Base-by-base conservation (phyloP, 495 filamentous ascomycete species). In the Penicillium ochrochloron region DNA sequence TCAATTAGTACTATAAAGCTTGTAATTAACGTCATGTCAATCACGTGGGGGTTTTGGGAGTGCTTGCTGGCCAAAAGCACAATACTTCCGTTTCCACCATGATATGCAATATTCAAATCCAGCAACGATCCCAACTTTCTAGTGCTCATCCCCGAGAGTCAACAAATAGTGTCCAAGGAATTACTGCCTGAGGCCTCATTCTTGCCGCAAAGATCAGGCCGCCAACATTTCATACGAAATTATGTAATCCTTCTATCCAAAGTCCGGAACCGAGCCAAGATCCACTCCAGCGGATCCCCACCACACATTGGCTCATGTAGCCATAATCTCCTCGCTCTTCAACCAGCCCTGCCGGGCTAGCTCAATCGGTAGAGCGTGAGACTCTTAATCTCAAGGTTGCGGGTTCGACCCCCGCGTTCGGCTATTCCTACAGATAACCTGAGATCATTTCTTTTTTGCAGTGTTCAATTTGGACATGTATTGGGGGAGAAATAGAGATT, bases 301-400 rank as follows among this genome's bases (percentile, higher is more conserved):
- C 46, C 14, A n/a, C 31, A 35, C 9, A 19, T 11, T 15, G 17
- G 0, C 3, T 56, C 10, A 23, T 56, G 19, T 21, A 35, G 17
- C 33, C 29, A 56, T 23, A 56, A 37, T 1, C n/a, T 33, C 0
- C 2, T 0, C n/a, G 2, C 2, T 35, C 17, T 64, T 39, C 53
- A 70, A 71, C 66, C 69, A 65, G 60, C 78, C 76, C 55, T 75
- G 77, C 77, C 77, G 70, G 75, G 86, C 85, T 90, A 90, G 87
- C 87, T 90, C 88, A 90, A 89, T 90, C 87, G 87, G 87, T 88
- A 89, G 88, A 90, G 88, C 88, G 88, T 89, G 85, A 88, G 88
- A 90, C 88, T 90, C 87, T 90, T 90, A 90, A 87, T 87, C 85
- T 86, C 82, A 88, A 88, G 84, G 85, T 82, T 86, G 84, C 79